These are phyloP conservation scores for Globisporangium recalcitrans DNA, from an alignment of 352 stramenopile genomes.

Conservation along the genomic window DNA sequence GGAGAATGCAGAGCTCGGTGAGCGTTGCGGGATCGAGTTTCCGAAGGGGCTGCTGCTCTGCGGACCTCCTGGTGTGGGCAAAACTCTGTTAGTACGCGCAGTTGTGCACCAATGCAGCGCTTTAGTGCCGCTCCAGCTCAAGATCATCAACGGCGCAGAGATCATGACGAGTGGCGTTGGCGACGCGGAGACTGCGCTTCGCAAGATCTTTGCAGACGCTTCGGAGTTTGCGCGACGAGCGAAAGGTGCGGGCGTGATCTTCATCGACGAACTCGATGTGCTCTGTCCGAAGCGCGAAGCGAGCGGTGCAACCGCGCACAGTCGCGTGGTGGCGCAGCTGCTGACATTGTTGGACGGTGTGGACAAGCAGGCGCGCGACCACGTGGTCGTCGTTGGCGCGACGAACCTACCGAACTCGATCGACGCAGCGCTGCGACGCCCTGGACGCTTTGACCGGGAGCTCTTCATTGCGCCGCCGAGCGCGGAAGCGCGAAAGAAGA, in stretches of 20 bases:
- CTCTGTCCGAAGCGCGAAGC: constrained; percentile 91
- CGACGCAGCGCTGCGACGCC: constrained; percentile 63
- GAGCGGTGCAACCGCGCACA: constrained; percentile 41
- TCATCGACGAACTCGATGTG: constrained; percentile 96
- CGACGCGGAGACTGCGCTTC: constrained; percentile 62
- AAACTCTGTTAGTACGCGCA: constrained; percentile 75
- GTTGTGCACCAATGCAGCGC: constrained; percentile 53
- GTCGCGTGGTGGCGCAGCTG: constrained; percentile 91
- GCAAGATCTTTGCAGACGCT: constrained; percentile 48
- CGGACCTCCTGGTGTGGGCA: constrained; percentile 73
- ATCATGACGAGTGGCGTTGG: constrained; percentile 71
- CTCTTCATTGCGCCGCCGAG: constrained; percentile 57
- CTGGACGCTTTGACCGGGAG: constrained; percentile 79
- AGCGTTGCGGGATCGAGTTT: constrained; percentile 42
- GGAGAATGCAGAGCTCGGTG: constrained; percentile 26
- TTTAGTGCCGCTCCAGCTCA: constrained; percentile 42
- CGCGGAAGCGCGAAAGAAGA: constrained; percentile 34
- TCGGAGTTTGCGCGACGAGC: constrained; percentile 21
- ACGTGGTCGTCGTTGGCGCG: constrained; percentile 93
- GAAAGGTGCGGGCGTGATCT: constrained; percentile 70
- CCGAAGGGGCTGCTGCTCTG: constrained; percentile 69
- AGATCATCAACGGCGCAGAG: constrained; percentile 78
- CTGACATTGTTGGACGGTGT: constrained; percentile 94
- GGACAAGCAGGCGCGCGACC: constrained; percentile 54
- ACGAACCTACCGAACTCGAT: constrained; percentile 95